Evolutionary conservation across 495 filamentous ascomycete species (phyloP).

Genomic region (Evansstolkia leycettana): DNA sequence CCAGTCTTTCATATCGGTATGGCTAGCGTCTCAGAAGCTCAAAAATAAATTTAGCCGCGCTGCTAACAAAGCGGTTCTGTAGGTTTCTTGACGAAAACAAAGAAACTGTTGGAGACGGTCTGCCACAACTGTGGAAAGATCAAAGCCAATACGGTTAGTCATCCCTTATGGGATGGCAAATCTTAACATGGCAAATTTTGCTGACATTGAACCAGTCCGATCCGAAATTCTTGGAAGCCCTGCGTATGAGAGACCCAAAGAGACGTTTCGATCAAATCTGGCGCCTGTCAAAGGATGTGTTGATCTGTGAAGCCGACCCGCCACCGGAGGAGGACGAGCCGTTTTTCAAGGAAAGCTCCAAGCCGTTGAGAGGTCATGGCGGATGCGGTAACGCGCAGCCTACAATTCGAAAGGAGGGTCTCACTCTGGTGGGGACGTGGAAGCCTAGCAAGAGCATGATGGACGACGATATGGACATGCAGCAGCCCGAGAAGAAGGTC

Average conservation of each 20-base stretch:
- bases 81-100: slow-evolving; percentile 94
- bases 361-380: slow-evolving; percentile 51
- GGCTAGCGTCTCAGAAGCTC: slow-evolving; percentile 25
- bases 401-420: slow-evolving; percentile 69
- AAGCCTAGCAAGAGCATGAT: slow-evolving; percentile 57
- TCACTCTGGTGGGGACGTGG: slow-evolving; percentile 72
- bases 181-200: slow-evolving; percentile 37
- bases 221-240: slow-evolving; percentile 65
- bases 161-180: slow-evolving; percentile 43
- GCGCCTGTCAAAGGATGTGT: slow-evolving; percentile 76
- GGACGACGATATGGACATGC: slow-evolving; percentile 50
- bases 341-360: slow-evolving; percentile 34
- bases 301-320: slow-evolving; percentile 64
- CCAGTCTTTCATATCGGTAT: slow-evolving; percentile 80
- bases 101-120: slow-evolving; percentile 94
- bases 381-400: slow-evolving; percentile 91
- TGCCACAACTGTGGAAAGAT: slow-evolving; percentile 98
- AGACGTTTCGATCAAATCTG: slow-evolving; percentile 82
- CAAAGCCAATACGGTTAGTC: slow-evolving; percentile 87
- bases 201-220: slow-evolving; percentile 68
- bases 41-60: background rate
- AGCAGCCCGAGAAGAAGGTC: slow-evolving; percentile 66
- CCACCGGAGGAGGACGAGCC: slow-evolving; percentile 51
- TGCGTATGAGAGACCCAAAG: slow-evolving; percentile 81
- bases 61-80: slow-evolving; percentile 17